These are phyloP conservation scores for Lasiodiplodia gonubiensis DNA, from an alignment of 2,329 filamentous ascomycete genomes.

Conservation along the genomic window DNA sequence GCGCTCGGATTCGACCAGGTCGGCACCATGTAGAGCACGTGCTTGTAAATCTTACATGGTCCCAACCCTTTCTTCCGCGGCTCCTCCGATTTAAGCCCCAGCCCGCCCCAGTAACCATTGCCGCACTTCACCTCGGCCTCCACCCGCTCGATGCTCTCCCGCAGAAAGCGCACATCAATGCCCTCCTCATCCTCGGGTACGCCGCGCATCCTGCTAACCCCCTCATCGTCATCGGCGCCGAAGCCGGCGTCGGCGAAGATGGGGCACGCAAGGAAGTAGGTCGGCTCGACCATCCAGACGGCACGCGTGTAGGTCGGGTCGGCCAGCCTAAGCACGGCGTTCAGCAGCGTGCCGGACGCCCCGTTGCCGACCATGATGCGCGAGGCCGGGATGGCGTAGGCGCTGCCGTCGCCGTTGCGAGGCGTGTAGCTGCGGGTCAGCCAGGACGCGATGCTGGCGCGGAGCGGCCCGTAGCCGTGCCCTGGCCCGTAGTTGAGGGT, in stretches of 20 bases:
- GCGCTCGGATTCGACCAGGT: constrained; percentile 89
- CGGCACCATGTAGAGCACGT: constrained; percentile 87
- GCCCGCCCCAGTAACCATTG: constrained; percentile 37
- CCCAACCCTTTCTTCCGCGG: constrained; percentile 48
- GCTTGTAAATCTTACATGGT: constrained; percentile 76
- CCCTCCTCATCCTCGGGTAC: constrained; percentile 81
- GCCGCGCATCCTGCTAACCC: constrained; percentile 63
- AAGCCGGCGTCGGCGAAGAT: constrained; percentile 79
- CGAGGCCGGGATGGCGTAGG: constrained; percentile 51
- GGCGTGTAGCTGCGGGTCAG: constrained; percentile 65
- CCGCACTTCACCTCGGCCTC: constrained; percentile 51
- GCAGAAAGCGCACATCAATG: constrained; percentile 69
- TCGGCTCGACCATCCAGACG: constrained; percentile 81
- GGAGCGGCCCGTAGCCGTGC: constrained; percentile 71
- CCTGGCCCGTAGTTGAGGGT: constrained; percentile 81
- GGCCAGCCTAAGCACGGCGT: constrained; percentile 73
- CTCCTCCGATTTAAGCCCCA: constrained; percentile 43
- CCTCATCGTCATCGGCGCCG: constrained; percentile 39
- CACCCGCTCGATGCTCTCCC: constrained; percentile 55
- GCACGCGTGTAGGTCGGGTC: constrained; percentile 76
- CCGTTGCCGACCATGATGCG: constrained; percentile 83
- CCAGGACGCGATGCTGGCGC: constrained; percentile 73
- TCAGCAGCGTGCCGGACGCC: constrained; percentile 82
- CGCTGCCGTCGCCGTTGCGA: constrained; percentile 39
- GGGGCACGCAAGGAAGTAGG: constrained; percentile 79